Base-by-base conservation (phyloP, 177 flowering plant species). In the Telopea speciosissima region DNA sequence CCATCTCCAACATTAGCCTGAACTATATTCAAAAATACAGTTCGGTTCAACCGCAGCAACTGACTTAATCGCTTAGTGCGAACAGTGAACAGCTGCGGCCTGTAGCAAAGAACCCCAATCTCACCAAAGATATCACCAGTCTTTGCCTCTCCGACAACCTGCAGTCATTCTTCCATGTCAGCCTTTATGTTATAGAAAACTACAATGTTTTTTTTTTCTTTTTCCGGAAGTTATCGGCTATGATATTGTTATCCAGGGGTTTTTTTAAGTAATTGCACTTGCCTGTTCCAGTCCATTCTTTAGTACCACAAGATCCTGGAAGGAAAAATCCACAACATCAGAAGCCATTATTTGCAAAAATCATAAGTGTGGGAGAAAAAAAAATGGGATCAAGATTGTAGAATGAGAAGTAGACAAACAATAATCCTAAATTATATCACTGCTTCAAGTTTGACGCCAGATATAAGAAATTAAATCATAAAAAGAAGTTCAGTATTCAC, bases 1-100 rank as follows among this genome's bases (percentile, higher is more conserved):
- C 98, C 98, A 79, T 91, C 96, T 69, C 92, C 90, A 52, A 89
- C 89, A 81, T 90, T 87, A 45, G 95, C 83, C 81, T 90, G 93
- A 71, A 91, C 85, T 59, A 89, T 87, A 68, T 79, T 92, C 74
- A 91, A 67, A 78, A 92, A 89, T 24, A 85, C 72, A 3, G 90
- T 87, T 31, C 93, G 94, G 75, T 88, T 85, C 67, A 92, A 67
- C 11, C 96, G 84, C 54, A 90, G 75, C 21, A 92, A 77, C 80
- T 90, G 96, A 79, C 90, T 83, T 70, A 92, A 71, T 59, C 90
- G 73, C 75, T 85, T 95, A 36, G 97, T 95, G 24, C 97, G 86
- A 24, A 87, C 93, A 6, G 97, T 90, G 74, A 88, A 93, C 8
- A 89, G 84, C 71, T 95, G 98, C 28, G 98, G 98, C 72, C 88